A percentile compares a stretch with the other conserved stretches of the same genome.
Conservation (phyloP, 306 rosid species). For the Citrullus amarus region DNA sequence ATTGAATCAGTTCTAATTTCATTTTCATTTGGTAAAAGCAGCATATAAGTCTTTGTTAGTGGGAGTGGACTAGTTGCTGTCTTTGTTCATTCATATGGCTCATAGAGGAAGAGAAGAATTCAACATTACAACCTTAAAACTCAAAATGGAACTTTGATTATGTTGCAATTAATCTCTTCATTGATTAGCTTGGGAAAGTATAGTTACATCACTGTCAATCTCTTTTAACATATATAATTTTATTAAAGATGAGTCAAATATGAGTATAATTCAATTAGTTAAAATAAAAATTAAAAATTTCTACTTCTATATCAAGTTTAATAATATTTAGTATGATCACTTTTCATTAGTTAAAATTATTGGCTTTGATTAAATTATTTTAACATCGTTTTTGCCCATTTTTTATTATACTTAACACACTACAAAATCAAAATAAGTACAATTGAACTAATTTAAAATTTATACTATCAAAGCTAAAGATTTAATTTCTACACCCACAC, state of each 20-base stretch:
- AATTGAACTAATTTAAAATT: no score
- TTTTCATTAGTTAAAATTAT: not conserved
- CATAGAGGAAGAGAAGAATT: not conserved
- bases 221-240: not conserved
- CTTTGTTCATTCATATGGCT: not conserved
- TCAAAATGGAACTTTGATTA: not conserved
- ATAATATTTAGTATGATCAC: not conserved
- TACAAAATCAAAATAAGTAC: no score
- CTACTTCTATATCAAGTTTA: no score
- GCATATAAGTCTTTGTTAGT: constrained; percentile 6
- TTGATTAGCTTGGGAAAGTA: not conserved
- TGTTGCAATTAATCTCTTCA: not conserved
- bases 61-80: not conserved
- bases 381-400: not conserved
- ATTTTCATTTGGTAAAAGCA: not conserved
- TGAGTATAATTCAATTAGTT: no score
- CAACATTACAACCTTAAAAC: not conserved
- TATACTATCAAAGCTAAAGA: no score
- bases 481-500: no score
- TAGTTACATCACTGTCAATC: not conserved
- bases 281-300: no score
- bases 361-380: not conserved
- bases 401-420: not conserved
- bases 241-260: no score
- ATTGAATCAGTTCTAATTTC: not conserved